Evolutionary conservation across 805 yeast species (phyloP).

Genomic region (Barnettozyma siamensis): DNA sequence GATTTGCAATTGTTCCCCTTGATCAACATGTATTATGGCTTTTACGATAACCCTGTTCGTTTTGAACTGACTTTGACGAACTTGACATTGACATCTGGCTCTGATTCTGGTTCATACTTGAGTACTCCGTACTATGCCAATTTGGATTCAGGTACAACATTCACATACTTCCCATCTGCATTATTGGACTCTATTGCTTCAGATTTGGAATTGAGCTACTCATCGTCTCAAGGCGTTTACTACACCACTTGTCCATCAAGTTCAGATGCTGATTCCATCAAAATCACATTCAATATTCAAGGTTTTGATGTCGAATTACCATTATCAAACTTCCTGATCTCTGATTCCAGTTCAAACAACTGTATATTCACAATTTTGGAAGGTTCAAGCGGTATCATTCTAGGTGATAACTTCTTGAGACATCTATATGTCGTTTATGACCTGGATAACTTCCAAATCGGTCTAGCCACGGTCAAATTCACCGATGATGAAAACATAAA

Average conservation of each 20-base stretch:
- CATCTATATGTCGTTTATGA: conserved; percentile 52
- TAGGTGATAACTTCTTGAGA: conserved; percentile 51
- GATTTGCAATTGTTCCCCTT: conserved; percentile 43
- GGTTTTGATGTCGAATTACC: conserved; percentile 51
- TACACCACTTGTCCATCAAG: conserved; percentile 35
- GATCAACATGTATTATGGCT: conserved; percentile 24
- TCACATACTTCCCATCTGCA: conserved; percentile 37
- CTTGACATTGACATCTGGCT: conserved; percentile 3
- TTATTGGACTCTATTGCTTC: conserved; percentile 31
- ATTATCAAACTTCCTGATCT: conserved; percentile 28
- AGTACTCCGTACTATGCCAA: conserved; percentile 27
- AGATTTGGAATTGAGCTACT: conserved; percentile 39
- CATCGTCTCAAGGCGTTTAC: conserved; percentile 38
- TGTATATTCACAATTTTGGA: conserved; percentile 42
- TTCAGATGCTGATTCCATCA: conserved; percentile 10
- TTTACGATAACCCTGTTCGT: conserved; percentile 35
- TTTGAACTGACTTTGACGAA: conserved; percentile 39
- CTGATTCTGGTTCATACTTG: conserved; percentile 1
- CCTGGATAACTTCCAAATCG: conserved; percentile 38
- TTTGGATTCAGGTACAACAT: conserved; percentile 40
- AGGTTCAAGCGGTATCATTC: conserved; percentile 31
- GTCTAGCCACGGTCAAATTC: conserved; percentile 41
- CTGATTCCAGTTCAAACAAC: conserved; percentile 19
- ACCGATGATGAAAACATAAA: conserved; percentile 37
- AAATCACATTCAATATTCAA: conserved; percentile 38